These are phyloP conservation scores for Arthrobotrys pseudoclavata DNA, from an alignment of 2,329 filamentous ascomycete genomes.

Conservation along the genomic window DNA sequence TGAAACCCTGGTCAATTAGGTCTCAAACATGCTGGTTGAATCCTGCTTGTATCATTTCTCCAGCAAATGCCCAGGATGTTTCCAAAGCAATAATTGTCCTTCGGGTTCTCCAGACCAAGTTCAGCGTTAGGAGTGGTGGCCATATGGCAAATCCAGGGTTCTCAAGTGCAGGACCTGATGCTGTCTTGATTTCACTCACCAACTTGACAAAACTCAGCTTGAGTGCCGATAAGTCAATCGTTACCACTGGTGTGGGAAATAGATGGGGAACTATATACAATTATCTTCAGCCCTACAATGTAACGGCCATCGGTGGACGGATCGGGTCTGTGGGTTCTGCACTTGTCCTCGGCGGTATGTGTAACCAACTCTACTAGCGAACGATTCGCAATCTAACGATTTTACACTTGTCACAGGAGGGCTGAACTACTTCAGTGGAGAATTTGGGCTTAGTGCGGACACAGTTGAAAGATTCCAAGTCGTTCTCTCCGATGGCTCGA, in stretches of 20 bases:
- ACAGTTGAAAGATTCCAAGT: slow-evolving; percentile 70
- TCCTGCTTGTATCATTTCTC: slow-evolving; percentile 24
- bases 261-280: slow-evolving; percentile 69
- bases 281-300: slow-evolving; percentile 66
- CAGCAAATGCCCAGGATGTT: slow-evolving; percentile 29
- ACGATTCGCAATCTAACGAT: background rate
- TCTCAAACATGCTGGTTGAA: slow-evolving; percentile 22
- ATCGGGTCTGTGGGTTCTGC: slow-evolving; percentile 68
- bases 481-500: slow-evolving; percentile 70
- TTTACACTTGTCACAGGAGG: slow-evolving; percentile 2
- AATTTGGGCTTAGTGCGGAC: slow-evolving; percentile 69
- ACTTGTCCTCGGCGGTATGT: slow-evolving; percentile 66
- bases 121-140: slow-evolving; percentile 73
- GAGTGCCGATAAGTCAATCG: slow-evolving; percentile 65
- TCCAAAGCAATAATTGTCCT: slow-evolving; percentile 24
- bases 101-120: slow-evolving; percentile 63
- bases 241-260: slow-evolving; percentile 68
- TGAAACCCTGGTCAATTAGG: slow-evolving; percentile 1
- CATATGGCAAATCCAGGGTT: slow-evolving; percentile 71
- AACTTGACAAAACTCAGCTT: slow-evolving; percentile 66
- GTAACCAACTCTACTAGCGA: background rate
- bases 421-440: slow-evolving; percentile 30
- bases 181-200: slow-evolving; percentile 70
- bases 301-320: slow-evolving; percentile 68
- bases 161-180: slow-evolving; percentile 69